Evolutionary conservation across 306 rosid genomes (phyloP), one percentile per base, ranked within the genome.

Genomic region (Trichosanthes truncata): DNA sequence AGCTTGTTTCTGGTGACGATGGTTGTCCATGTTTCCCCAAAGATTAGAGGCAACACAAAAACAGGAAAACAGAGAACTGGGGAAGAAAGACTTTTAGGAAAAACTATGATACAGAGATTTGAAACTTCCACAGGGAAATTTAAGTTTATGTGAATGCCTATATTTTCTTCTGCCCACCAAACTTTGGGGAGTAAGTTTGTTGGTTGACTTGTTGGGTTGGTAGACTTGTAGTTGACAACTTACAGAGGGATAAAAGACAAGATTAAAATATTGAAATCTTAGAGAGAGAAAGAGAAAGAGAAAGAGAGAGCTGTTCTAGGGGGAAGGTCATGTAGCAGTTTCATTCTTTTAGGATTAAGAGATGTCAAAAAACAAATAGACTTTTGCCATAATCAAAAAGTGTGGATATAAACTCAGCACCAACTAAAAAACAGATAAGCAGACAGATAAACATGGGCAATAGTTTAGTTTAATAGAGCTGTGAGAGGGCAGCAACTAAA

Each of bases 141-240:
- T 74, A 51, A 52, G 78, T 74, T 74, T 1, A 55, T 74, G 63
- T 74, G 25, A n/a, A 51, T 33, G 78, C 61, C 56, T 74, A 26
- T 49, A 74, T 33, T 52, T 14, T 77, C 53, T 77, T 77, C 53
- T 77, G n/a, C 53, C 69, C 68, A 77, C 61, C 81, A 78, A 78
- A 78, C 73, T 48, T 78, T 62, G 9, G 78, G 78, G 33, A 74
- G 78, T 74, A 74, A 74, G 78, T 78, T 78, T 62, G 81, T 78
- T 78, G 78, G 78, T 61, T 78, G 81, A 78, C 81, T 49, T 63
- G 81, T 78, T 78, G 74, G 75, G 75, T 78, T 62, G 75, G 78
- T 63, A 78, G 81, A 78, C 81, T 78, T 78, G 76, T 78, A 78
- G 81, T 78, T 78, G 81, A 78, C 81, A 59, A 60, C 80, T 60